Evolutionary conservation across 2,329 filamentous ascomycete genomes (phyloP).

Genomic region (Aspergillus jensenii): DNA sequence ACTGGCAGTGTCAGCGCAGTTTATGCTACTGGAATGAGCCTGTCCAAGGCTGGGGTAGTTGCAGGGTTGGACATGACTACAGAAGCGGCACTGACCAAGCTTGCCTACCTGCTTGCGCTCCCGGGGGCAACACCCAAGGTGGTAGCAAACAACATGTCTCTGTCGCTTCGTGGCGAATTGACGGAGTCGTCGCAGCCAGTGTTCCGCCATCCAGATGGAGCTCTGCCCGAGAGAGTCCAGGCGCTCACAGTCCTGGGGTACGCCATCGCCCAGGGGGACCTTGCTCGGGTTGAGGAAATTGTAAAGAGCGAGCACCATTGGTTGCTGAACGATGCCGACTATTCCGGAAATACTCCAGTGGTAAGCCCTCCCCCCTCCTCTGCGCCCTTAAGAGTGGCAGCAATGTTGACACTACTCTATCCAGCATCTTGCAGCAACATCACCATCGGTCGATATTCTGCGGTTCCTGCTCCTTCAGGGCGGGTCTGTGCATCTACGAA

Average conservation of each 20-base stretch:
- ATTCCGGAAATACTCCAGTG: constrained; percentile 72
- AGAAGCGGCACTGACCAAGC: constrained; percentile 86
- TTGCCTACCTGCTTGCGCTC: constrained; percentile 77
- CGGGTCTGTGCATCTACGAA: constrained; percentile 60
- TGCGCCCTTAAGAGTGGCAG: background rate
- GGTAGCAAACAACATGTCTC: constrained; percentile 69
- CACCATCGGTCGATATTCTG: constrained; percentile 55
- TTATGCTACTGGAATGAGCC: constrained; percentile 74
- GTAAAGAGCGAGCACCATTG: constrained; percentile 65
- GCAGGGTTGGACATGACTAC: constrained; percentile 87
- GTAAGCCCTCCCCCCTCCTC: constrained; percentile 25
- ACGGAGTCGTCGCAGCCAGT: constrained; percentile 71
- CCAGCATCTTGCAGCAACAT: constrained; percentile 57
- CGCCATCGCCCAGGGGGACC: constrained; percentile 71
- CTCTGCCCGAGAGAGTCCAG: constrained; percentile 57
- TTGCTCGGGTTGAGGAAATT: constrained; percentile 64
- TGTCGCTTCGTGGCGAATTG: constrained; percentile 79
- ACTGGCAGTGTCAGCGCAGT: constrained; percentile 73
- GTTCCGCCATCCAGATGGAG: constrained; percentile 71
- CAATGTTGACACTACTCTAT: background rate
- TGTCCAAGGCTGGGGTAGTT: constrained; percentile 81
- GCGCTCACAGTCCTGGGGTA: constrained; percentile 77
- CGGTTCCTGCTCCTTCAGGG: constrained; percentile 57
- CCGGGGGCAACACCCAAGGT: constrained; percentile 64
- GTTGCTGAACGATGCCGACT: constrained; percentile 74